These are phyloP conservation scores for Elymus sibiricus DNA, from an alignment of 176 grass and related monocot species.

Conservation along the genomic window DNA sequence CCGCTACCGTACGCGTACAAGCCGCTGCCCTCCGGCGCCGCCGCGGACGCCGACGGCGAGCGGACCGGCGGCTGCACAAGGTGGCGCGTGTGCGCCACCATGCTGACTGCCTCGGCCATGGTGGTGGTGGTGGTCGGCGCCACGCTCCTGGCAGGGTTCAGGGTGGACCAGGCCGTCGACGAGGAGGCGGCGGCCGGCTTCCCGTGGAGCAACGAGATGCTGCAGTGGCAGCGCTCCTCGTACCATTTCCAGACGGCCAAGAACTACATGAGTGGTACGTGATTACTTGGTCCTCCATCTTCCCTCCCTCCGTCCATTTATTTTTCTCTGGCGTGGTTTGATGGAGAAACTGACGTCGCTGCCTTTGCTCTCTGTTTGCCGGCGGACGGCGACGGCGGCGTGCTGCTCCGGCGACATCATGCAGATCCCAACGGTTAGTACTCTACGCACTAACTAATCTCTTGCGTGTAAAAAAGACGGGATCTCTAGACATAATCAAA, in stretches of 20 bases:
- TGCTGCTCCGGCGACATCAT: neutral
- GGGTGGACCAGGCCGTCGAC: neutral
- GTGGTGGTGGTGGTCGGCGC: neutral
- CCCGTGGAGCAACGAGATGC: constrained; percentile 53
- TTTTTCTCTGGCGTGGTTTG: neutral
- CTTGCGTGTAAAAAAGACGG: too few relatives aligned
- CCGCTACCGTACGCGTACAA: neutral
- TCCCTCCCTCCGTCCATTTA: neutral
- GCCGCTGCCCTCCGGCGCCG: neutral
- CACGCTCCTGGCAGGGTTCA: neutral
- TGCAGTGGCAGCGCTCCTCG: constrained; percentile 50
- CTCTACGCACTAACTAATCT: too few relatives aligned
- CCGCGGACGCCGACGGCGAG: neutral
- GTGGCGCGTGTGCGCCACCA: neutral
- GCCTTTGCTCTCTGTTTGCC: too few relatives aligned
- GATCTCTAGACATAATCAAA: too few relatives aligned
- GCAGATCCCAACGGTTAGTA: constrained; percentile 2
- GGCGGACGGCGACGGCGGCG: too few relatives aligned
- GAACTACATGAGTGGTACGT: constrained; percentile 52
- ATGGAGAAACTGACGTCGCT: too few relatives aligned
- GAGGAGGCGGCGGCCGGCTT: neutral
- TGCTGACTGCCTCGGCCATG: neutral
- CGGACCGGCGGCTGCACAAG: neutral
- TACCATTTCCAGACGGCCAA: constrained; percentile 46
- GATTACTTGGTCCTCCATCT: too few relatives aligned